Percentiles rank a stretch among this genome's conserved stretches.
Conservation (phyloP, 345 rosid species). For the Hirschfeldia incana region DNA sequence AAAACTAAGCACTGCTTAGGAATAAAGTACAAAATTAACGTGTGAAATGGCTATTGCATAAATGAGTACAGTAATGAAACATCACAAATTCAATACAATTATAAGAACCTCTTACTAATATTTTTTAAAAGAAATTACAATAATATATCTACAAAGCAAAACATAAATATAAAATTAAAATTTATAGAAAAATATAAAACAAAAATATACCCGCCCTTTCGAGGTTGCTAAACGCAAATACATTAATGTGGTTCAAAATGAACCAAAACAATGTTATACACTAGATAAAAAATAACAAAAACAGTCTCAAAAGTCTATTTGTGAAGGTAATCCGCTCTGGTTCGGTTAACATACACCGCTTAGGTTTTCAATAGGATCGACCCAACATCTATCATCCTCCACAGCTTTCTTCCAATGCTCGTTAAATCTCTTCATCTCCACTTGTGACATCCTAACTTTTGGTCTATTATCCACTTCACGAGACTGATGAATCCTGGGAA, state of each 20-base stretch:
- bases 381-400: conserved; percentile 74
- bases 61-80: too few relatives aligned
- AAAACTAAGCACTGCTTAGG: too few relatives aligned
- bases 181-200: too few relatives aligned
- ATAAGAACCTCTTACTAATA: too few relatives aligned
- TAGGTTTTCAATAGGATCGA: conserved; percentile 58
- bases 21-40: too few relatives aligned
- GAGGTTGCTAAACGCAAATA: too few relatives aligned
- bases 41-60: too few relatives aligned
- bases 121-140: too few relatives aligned
- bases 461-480: conserved; percentile 57
- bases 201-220: too few relatives aligned
- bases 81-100: too few relatives aligned
- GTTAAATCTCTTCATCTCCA: conserved; percentile 68
- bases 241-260: not conserved
- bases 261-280: conserved; percentile 24
- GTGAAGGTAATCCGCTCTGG: conserved; percentile 9
- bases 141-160: too few relatives aligned
- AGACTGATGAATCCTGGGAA: conserved; percentile 14
- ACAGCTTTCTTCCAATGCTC: conserved; percentile 72
- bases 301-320: conserved; percentile 1
- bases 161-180: too few relatives aligned
- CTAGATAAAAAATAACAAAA: conserved; percentile 7
- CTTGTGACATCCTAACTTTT: conserved; percentile 66
- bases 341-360: conserved; percentile 17